Percentiles rank a stretch among this genome's conserved stretches.
Evolutionary conservation across 768 basidiomycete species (phyloP).

Genomic region (Termitomyces titanicus): DNA sequence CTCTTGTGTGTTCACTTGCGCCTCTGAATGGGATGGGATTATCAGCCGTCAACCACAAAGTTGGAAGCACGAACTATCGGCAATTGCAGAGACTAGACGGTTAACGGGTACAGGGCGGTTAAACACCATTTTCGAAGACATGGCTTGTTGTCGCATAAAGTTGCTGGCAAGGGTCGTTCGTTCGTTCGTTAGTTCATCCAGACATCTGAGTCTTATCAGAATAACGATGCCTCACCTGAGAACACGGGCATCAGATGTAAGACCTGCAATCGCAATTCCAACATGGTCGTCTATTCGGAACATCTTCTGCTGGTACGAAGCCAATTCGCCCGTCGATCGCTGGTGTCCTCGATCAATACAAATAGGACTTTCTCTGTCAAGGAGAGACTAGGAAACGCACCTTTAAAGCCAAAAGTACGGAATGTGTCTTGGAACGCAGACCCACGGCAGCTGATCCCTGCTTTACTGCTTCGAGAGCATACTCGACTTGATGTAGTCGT

Average conservation of each 20-base stretch:
- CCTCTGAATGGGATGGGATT: slow-evolving; percentile 53
- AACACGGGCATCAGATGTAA: slow-evolving; percentile 97
- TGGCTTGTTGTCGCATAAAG: slow-evolving; percentile 99
- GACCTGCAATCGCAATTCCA: slow-evolving; percentile 98
- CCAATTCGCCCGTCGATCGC: slow-evolving; percentile 97
- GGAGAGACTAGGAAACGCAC: too few species aligned
- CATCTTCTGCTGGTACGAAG: slow-evolving; percentile 99
- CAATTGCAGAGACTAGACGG: slow-evolving; percentile 88
- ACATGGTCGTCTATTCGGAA: slow-evolving; percentile 99
- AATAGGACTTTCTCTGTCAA: too few species aligned
- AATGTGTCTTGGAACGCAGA: slow-evolving; percentile 91
- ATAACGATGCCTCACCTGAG: slow-evolving; percentile 86
- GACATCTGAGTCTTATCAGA: too few species aligned
- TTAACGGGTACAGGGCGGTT: slow-evolving; percentile 94
- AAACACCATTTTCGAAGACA: slow-evolving; percentile 92
- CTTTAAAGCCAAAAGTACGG: slow-evolving; percentile 90
- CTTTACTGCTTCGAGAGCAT: slow-evolving; percentile 99
- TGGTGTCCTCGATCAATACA: slow-evolving; percentile 25
- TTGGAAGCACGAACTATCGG: slow-evolving; percentile 71
- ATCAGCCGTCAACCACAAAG: background rate
- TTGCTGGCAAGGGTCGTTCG: slow-evolving; percentile 64
- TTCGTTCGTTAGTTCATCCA: background rate
- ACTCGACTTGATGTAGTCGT: slow-evolving; percentile 95
- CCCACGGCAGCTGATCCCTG: slow-evolving; percentile 99
- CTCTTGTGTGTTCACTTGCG: slow-evolving; percentile 98